Evolutionary conservation across 192 early-diverging fungal genomes (phyloP).

Genomic region (Coemansia sp.): DNA sequence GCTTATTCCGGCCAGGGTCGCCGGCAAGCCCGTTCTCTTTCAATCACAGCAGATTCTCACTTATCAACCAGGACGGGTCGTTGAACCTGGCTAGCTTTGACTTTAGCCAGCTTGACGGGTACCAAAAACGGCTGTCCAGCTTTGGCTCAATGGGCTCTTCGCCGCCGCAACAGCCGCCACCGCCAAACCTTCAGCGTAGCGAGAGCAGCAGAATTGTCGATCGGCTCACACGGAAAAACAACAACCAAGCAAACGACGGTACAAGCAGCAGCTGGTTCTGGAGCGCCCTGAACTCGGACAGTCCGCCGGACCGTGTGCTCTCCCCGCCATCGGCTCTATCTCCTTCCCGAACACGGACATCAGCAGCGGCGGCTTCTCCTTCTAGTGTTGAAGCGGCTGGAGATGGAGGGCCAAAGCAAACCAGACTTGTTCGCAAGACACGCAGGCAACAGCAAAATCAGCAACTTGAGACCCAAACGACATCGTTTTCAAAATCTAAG

Average conservation of each 20-base stretch:
- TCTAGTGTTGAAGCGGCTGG: neutral
- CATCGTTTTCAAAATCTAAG: neutral
- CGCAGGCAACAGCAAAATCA: slow-evolving; percentile 9
- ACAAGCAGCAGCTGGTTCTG: slow-evolving; percentile 28
- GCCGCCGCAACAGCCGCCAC: neutral
- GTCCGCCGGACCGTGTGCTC: neutral
- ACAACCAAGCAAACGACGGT: slow-evolving; percentile 10
- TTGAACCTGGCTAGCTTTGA: slow-evolving; percentile 46
- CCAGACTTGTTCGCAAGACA: slow-evolving; percentile 39
- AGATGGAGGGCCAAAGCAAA: slow-evolving; percentile 4
- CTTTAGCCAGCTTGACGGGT: slow-evolving; percentile 50
- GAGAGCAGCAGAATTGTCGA: slow-evolving; percentile 21
- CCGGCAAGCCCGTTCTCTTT: slow-evolving; percentile 50
- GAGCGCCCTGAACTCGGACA: slow-evolving; percentile 9
- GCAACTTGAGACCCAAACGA: neutral
- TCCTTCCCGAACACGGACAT: neutral
- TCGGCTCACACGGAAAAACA: slow-evolving; percentile 26
- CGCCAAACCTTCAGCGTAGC: slow-evolving; percentile 9
- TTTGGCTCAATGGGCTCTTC: neutral
- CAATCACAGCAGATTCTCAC: slow-evolving; percentile 50
- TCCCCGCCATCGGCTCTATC: neutral
- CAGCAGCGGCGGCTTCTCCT: neutral
- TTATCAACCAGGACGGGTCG: slow-evolving; percentile 53
- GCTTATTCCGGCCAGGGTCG: slow-evolving; percentile 9
- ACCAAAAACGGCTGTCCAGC: slow-evolving; percentile 41